A percentile compares a stretch with the other conserved stretches of the same genome.
phyloP scores from a whole-genome alignment of 805 yeast species.

The Candida koratica region DNA sequence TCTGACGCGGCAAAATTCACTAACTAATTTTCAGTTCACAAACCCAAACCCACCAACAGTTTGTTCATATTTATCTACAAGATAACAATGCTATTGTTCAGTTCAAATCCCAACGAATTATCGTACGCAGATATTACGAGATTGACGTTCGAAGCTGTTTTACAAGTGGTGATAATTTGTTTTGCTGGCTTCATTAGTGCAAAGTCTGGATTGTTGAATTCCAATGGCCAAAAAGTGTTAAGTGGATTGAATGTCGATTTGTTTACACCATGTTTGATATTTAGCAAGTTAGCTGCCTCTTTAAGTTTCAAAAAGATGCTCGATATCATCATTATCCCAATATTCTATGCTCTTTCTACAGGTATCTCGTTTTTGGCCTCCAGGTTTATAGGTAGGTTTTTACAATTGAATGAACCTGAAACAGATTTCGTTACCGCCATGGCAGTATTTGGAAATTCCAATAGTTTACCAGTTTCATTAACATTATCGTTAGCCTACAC shows the following conservation, averaged over 20 bases:
- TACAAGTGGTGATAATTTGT: slow-evolving; percentile 85
- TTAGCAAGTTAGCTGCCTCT: slow-evolving; percentile 67
- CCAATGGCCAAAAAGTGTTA: slow-evolving; percentile 71
- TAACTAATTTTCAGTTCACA: too few species aligned
- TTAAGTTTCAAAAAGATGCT: slow-evolving; percentile 71
- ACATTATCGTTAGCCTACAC: slow-evolving; percentile 76
- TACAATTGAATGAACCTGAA: slow-evolving; percentile 68
- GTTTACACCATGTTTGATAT: slow-evolving; percentile 93
- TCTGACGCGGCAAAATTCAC: too few species aligned
- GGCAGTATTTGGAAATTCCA: slow-evolving; percentile 95
- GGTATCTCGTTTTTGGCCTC: slow-evolving; percentile 68
- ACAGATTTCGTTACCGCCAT: slow-evolving; percentile 91
- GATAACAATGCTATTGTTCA: slow-evolving; percentile 5
- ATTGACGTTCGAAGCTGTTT: slow-evolving; percentile 85
- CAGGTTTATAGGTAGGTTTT: slow-evolving; percentile 44
- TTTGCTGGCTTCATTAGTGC: slow-evolving; percentile 86
- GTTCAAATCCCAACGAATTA: slow-evolving; percentile 14
- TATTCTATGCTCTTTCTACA: slow-evolving; percentile 80
- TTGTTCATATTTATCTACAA: too few species aligned
- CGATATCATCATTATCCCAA: slow-evolving; percentile 81
- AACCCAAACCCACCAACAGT: too few species aligned
- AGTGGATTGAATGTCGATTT: slow-evolving; percentile 81
- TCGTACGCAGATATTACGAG: slow-evolving; percentile 48
- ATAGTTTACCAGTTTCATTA: slow-evolving; percentile 89
- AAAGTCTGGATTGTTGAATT: slow-evolving; percentile 60